Conservation (phyloP, 345 rosid genomes). For the Arabidopsis thaliana region DNA sequence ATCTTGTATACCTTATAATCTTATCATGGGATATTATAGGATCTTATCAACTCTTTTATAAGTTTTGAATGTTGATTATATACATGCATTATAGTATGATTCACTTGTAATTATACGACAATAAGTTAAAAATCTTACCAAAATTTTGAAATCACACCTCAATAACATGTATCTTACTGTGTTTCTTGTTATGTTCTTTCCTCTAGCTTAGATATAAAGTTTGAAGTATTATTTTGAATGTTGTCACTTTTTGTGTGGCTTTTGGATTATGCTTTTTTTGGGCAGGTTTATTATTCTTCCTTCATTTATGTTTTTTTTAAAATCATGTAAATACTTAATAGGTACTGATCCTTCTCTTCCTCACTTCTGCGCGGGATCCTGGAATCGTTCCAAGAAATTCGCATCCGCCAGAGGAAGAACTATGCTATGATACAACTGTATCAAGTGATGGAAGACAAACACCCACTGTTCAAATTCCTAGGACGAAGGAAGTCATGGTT, state of each 20-base stretch:
- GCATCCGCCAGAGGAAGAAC: conserved; percentile 94
- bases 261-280: background rate
- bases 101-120: conserved; percentile 2
- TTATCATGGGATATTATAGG: background rate
- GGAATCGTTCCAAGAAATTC: conserved; percentile 89
- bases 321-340: conserved; percentile 45
- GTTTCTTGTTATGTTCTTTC: conserved; percentile 9
- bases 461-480: conserved; percentile 81
- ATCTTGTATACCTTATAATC: background rate
- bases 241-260: background rate
- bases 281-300: conserved; percentile 6
- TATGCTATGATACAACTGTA: conserved; percentile 61
- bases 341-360: conserved; percentile 82
- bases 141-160: background rate
- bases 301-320: conserved; percentile 20
- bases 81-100: conserved; percentile 10
- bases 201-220: background rate
- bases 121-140: background rate
- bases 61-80: conserved; percentile 1
- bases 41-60: background rate
- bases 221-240: background rate
- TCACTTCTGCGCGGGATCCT: conserved; percentile 92
- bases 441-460: conserved; percentile 80
- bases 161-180: background rate
- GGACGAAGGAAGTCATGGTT: conserved; percentile 83